Percentiles rank a stretch among this genome's conserved stretches.
These are phyloP conservation scores for Torulaspora quercuum DNA, from an alignment of 805 yeast species.

Conservation along the genomic window DNA sequence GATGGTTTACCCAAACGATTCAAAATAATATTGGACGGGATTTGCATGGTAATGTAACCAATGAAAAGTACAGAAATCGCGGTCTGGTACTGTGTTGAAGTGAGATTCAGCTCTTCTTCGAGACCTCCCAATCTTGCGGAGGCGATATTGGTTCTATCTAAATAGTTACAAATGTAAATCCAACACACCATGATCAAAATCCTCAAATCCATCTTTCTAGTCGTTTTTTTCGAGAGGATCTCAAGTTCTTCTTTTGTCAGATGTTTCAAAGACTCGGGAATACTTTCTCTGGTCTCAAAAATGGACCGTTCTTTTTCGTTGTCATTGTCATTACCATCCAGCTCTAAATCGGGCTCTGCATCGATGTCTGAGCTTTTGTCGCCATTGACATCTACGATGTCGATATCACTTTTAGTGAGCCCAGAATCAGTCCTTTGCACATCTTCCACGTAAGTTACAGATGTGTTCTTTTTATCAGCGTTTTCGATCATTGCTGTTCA, in stretches of 20 bases:
- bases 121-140: slow-evolving; percentile 49
- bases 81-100: slow-evolving; percentile 47
- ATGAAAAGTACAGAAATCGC: slow-evolving; percentile 47
- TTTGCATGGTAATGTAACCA: slow-evolving; percentile 48
- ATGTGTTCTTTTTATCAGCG: slow-evolving; percentile 5
- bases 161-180: slow-evolving; percentile 50
- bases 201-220: slow-evolving; percentile 47
- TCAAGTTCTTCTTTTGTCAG: slow-evolving; percentile 43
- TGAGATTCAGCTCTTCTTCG: slow-evolving; percentile 44
- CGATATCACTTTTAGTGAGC: slow-evolving; percentile 2
- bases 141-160: slow-evolving; percentile 51
- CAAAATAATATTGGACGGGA: slow-evolving; percentile 46
- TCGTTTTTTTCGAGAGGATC: slow-evolving; percentile 42
- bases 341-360: slow-evolving; percentile 5
- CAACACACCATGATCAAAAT: slow-evolving; percentile 49
- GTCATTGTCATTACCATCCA: slow-evolving; percentile 2
- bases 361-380: slow-evolving; percentile 1
- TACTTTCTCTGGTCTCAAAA: slow-evolving; percentile 14
- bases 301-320: slow-evolving; percentile 8
- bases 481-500: slow-evolving; percentile 6
- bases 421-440: slow-evolving; percentile 5
- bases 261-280: slow-evolving; percentile 25
- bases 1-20: slow-evolving; percentile 50
- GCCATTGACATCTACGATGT: background rate
- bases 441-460: slow-evolving; percentile 12